phyloP scores from a whole-genome alignment of 768 basidiomycete genomes.

The Lactifluus rugatus region DNA sequence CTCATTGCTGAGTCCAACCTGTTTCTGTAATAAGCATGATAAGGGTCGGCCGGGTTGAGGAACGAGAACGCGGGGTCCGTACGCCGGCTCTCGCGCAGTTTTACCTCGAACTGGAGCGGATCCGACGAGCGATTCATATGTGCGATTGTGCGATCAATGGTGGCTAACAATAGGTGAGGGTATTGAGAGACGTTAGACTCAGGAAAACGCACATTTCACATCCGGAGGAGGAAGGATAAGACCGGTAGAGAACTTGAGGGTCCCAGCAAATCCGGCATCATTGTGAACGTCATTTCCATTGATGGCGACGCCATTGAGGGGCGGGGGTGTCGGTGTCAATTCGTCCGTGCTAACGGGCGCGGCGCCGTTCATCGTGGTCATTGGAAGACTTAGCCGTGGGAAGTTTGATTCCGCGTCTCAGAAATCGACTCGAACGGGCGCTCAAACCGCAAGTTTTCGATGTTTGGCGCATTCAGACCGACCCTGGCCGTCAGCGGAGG shows the following conservation, averaged over 20 bases:
- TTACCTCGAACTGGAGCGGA: conserved; percentile 89
- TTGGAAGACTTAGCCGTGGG: conserved; percentile 14
- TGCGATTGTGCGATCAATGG: conserved; percentile 90
- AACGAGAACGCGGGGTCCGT: conserved; percentile 98
- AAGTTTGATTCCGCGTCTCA: not conserved
- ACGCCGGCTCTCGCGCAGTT: conserved; percentile 94
- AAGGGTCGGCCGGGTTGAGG: conserved; percentile 92
- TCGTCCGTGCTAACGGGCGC: not conserved
- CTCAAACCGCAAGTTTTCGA: conserved; percentile 23
- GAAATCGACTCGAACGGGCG: not conserved
- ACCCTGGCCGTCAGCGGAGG: conserved; percentile 60
- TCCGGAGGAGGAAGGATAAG: conserved; percentile 95
- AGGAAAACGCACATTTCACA: conserved; percentile 64
- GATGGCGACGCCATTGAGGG: conserved; percentile 35
- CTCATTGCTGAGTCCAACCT: conserved; percentile 74
- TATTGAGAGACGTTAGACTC: not conserved
- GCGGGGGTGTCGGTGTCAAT: conserved; percentile 16
- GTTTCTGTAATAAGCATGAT: conserved; percentile 96
- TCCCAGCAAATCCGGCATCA: conserved; percentile 28
- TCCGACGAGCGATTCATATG: conserved; percentile 92
- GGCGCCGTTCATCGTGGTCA: conserved; percentile 19
- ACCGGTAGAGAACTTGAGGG: conserved; percentile 56
- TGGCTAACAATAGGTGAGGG: conserved; percentile 39
- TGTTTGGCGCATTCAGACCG: conserved; percentile 84
- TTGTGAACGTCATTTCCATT: conserved; percentile 33